Percentiles rank a stretch among this genome's conserved stretches.
Evolutionary conservation across 2,329 filamentous ascomycete genomes (phyloP).

Genomic region (Fonsecaea multimorphosa): DNA sequence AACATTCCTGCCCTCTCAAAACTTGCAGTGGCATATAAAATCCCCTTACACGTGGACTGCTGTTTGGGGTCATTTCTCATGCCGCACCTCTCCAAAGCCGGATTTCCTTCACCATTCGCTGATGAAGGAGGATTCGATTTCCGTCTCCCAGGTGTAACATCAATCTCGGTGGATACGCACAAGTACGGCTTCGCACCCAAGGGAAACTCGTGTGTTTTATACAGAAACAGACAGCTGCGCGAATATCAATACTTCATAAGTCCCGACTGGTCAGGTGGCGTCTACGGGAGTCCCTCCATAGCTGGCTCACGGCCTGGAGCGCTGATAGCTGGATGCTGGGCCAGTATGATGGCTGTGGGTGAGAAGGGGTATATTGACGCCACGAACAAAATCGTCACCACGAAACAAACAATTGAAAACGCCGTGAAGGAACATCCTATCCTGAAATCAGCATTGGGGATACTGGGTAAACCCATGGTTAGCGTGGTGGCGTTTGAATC

Average conservation of each 20-base stretch:
- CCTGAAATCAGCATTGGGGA: slow-evolving; percentile 73
- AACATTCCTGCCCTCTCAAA: slow-evolving; percentile 86
- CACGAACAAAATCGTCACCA: slow-evolving; percentile 85
- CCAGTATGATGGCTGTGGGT: slow-evolving; percentile 84
- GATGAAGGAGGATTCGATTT: slow-evolving; percentile 90
- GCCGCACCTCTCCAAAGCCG: slow-evolving; percentile 89
- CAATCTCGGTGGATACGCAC: slow-evolving; percentile 95
- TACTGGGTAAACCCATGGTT: slow-evolving; percentile 85
- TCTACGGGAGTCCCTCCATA: slow-evolving; percentile 91
- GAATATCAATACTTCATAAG: slow-evolving; percentile 96
- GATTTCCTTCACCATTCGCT: slow-evolving; percentile 66
- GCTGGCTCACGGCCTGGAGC: slow-evolving; percentile 91
- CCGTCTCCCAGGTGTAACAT: slow-evolving; percentile 89
- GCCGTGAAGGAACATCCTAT: slow-evolving; percentile 72
- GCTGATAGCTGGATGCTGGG: slow-evolving; percentile 95
- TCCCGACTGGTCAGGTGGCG: slow-evolving; percentile 92
- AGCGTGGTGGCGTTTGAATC: slow-evolving; percentile 87
- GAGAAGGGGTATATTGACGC: slow-evolving; percentile 86
- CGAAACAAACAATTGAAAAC: slow-evolving; percentile 79
- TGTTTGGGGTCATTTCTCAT: slow-evolving; percentile 95
- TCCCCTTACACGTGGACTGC: slow-evolving; percentile 96
- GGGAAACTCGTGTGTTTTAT: slow-evolving; percentile 91
- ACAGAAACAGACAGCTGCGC: slow-evolving; percentile 78
- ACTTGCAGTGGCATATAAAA: slow-evolving; percentile 76
- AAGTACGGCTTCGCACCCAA: slow-evolving; percentile 99